Evolutionary conservation across 1,284 basidiomycete species (phyloP).

Genomic region (Boletus subluridellus): DNA sequence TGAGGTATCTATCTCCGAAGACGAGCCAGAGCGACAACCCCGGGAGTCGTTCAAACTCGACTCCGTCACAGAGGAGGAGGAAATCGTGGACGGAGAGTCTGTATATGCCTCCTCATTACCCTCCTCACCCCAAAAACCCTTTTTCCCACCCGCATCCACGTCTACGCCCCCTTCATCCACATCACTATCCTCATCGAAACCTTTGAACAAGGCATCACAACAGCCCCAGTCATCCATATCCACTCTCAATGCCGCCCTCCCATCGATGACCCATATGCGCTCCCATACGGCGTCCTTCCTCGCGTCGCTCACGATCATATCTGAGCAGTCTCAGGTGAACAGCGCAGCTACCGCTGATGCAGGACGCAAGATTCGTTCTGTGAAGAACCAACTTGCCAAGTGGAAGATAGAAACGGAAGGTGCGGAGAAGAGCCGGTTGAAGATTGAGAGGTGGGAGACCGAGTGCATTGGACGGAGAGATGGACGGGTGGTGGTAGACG

Average conservation of each 20-base stretch:
- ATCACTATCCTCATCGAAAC: slow-evolving; percentile 29
- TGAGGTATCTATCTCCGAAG: slow-evolving; percentile 45
- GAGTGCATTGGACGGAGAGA: slow-evolving; percentile 46
- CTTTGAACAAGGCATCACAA: slow-evolving; percentile 16
- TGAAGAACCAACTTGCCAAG: slow-evolving; percentile 75
- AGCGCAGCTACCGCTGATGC: slow-evolving; percentile 77
- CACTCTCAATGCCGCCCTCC: slow-evolving; percentile 25
- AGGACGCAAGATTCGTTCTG: slow-evolving; percentile 73
- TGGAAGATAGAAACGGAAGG: slow-evolving; percentile 77
- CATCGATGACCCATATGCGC: slow-evolving; percentile 61
- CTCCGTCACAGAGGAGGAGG: slow-evolving; percentile 50
- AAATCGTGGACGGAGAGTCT: slow-evolving; percentile 43
- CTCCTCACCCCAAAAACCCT: slow-evolving; percentile 30
- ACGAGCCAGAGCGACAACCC: slow-evolving; percentile 18
- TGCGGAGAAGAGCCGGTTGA: slow-evolving; percentile 68
- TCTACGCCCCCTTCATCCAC: slow-evolving; percentile 12
- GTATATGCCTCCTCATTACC: slow-evolving; percentile 26
- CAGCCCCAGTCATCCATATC: slow-evolving; percentile 30
- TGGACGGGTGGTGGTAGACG: slow-evolving; percentile 65
- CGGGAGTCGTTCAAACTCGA: slow-evolving; percentile 31
- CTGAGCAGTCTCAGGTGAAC: slow-evolving; percentile 83
- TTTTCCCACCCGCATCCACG: slow-evolving; percentile 13
- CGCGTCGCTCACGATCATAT: slow-evolving; percentile 69
- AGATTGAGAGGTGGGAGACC: slow-evolving; percentile 75
- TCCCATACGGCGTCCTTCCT: slow-evolving; percentile 68